phyloP scores from a whole-genome alignment of 1,139 yeast genomes.

The Yamadazyma trypodendri region DNA sequence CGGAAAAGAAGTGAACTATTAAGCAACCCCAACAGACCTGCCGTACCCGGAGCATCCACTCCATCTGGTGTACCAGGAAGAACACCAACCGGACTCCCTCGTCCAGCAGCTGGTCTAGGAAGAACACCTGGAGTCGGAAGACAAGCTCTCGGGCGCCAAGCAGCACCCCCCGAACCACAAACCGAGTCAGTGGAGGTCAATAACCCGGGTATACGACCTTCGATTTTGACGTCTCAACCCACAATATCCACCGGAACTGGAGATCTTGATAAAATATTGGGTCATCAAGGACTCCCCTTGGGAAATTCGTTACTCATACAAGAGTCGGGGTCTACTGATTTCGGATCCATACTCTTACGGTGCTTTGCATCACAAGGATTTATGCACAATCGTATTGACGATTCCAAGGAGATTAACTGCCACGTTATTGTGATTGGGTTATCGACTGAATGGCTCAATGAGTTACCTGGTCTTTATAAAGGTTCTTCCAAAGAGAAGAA shows the following conservation, averaged over 20 bases:
- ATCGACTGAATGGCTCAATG: constrained; percentile 61
- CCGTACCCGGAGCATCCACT: constrained; percentile 10
- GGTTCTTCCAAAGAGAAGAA: constrained; percentile 70
- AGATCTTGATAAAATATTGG: constrained; percentile 71
- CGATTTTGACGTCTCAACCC: constrained; percentile 71
- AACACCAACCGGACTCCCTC: constrained; percentile 10
- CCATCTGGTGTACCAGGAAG: constrained; percentile 4
- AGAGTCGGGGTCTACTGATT: constrained; percentile 89
- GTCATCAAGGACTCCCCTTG: constrained; percentile 84
- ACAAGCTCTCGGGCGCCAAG: neutral
- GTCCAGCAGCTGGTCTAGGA: constrained; percentile 2
- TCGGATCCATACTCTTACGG: constrained; percentile 69
- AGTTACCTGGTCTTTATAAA: constrained; percentile 76
- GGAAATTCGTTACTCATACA: constrained; percentile 71
- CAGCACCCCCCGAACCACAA: constrained; percentile 2
- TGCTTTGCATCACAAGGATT: constrained; percentile 80
- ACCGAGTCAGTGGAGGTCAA: constrained; percentile 10
- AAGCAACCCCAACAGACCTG: constrained; percentile 21
- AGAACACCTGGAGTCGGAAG: constrained; percentile 1
- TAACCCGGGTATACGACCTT: constrained; percentile 72
- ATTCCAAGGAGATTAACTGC: constrained; percentile 35
- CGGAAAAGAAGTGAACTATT: constrained; percentile 68
- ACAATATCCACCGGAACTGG: constrained; percentile 75
- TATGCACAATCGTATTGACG: constrained; percentile 55
- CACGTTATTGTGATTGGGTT: constrained; percentile 71